Evolutionary conservation across 116 monocot genomes (phyloP).

Genomic region (Posidonia oceanica): DNA sequence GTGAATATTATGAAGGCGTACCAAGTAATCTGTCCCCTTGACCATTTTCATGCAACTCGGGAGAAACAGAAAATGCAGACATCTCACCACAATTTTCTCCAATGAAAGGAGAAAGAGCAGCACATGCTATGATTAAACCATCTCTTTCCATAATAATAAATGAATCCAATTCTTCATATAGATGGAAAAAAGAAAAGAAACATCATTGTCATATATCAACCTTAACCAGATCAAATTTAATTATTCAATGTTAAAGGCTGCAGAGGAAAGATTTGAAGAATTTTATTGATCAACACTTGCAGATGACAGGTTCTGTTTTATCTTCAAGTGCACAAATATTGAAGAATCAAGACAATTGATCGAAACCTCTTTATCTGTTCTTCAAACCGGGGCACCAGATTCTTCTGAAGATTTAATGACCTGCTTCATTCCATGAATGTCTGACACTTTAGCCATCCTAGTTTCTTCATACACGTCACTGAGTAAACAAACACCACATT

Average conservation of each 20-base stretch:
- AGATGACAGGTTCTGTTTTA: not conserved
- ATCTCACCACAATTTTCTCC: slow-evolving; percentile 73
- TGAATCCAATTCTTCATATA: slow-evolving; percentile 45
- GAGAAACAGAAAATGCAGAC: slow-evolving; percentile 70
- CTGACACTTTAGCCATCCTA: slow-evolving; percentile 40
- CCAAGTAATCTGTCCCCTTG: too few species aligned
- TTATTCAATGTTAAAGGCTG: too few species aligned
- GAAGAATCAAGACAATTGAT: not conserved
- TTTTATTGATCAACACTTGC: not conserved
- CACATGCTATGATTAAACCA: slow-evolving; percentile 36
- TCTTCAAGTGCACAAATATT: too few species aligned
- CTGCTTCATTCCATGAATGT: slow-evolving; percentile 52
- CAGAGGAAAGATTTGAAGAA: not conserved
- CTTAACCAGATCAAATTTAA: not conserved
- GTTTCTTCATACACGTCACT: slow-evolving; percentile 37
- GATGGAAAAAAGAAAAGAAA: slow-evolving; percentile 17
- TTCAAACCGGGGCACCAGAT: slow-evolving; percentile 47
- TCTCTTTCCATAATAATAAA: slow-evolving; percentile 79
- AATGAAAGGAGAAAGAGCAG: slow-evolving; percentile 61
- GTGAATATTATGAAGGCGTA: too few species aligned
- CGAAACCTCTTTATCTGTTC: slow-evolving; percentile 60
- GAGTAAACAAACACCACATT: too few species aligned
- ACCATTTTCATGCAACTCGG: slow-evolving; percentile 59
- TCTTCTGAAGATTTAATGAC: slow-evolving; percentile 53
- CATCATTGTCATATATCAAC: not conserved